phyloP scores from a whole-genome alignment of 2,329 filamentous ascomycete species.

The Ophiostoma montium region DNA sequence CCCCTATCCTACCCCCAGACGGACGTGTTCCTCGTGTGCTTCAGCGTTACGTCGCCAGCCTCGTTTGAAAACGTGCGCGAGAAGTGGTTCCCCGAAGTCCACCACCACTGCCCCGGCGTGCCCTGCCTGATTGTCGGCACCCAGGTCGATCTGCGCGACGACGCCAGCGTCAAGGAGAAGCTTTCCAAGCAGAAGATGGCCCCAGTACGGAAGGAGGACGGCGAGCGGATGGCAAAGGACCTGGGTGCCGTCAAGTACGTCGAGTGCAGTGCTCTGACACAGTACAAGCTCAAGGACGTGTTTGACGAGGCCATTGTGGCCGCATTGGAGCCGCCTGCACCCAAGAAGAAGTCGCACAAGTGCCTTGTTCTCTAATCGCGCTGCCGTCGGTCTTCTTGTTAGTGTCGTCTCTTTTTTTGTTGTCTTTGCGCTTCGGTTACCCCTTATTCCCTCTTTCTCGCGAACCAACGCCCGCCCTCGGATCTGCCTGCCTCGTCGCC shows the following conservation, averaged over 20 bases:
- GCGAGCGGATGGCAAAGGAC: conserved; percentile 92
- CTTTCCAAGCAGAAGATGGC: conserved; percentile 91
- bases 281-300: conserved; percentile 97
- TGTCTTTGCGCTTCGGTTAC: conserved; percentile 1
- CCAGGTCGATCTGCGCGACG: conserved; percentile 90
- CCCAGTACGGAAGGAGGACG: conserved; percentile 82
- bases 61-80: conserved; percentile 98
- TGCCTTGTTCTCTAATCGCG: conserved; percentile 50
- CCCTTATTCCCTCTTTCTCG: conserved; percentile 3
- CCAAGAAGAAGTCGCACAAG: conserved; percentile 61
- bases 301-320: conserved; percentile 96
- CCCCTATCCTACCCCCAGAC: conserved; percentile 97
- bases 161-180: conserved; percentile 77
- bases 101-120: conserved; percentile 95
- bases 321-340: conserved; percentile 73
- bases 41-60: conserved; percentile 91
- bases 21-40: conserved; percentile 97
- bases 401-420: neutral
- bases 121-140: conserved; percentile 97
- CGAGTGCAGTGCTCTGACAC: conserved; percentile 93
- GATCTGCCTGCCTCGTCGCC: neutral
- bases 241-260: conserved; percentile 98
- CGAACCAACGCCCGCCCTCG: conserved; percentile 5
- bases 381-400: neutral
- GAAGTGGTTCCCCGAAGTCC: conserved; percentile 98